Evolutionary conservation across 768 basidiomycete species (phyloP), one percentile per base, ranked within the genome.

Genomic region (Porphyrellus cyaneotinctus): DNA sequence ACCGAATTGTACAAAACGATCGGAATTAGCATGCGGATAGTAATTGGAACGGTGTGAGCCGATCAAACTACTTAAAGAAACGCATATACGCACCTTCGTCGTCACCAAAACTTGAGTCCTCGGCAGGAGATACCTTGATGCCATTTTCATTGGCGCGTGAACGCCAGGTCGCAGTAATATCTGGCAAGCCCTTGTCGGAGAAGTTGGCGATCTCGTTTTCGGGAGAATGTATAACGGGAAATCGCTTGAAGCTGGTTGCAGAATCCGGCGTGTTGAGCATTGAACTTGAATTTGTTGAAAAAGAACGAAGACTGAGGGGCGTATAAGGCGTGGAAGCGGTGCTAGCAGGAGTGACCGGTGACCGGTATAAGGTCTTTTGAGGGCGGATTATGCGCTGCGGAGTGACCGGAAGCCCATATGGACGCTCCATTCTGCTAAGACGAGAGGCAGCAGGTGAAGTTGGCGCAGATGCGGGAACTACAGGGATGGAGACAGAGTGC

Each of bases 91-190:
- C 47, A 78, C 78, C 70, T 58, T 81, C 79, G 55, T 85, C 85
- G 18, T 77, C 74, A 43, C 66, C 70, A 53, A 68, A 71, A 54
- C 67, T 69, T 11, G 75, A 68, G 2, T 74, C 69, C 23, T 67
- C 64, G 18, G 64, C 69, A 35, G 74, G 69, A 24, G 79, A 73
- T 47, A 87, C 83, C 66, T 78, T 84, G 53, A 88, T 87, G 38
- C 85, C 85, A 56, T 87, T 83, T 58, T 86, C 83, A 52, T 74
- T 82, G 46, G 86, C 84, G 45, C 86, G 75, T 28, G 79, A 82
- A 51, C 87, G 78, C 88, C 88, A 90, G 64, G 80, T 87, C 31
- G 78, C 76, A 6, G 84, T 78, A 35, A 83, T 77, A 64, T 85
- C 82, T 15, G 81, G 79, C 22, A 83, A 72, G 61, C 76, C 78